Base-by-base conservation (phyloP, 352 stramenopile species). In the Globisporangium takayamanum region DNA sequence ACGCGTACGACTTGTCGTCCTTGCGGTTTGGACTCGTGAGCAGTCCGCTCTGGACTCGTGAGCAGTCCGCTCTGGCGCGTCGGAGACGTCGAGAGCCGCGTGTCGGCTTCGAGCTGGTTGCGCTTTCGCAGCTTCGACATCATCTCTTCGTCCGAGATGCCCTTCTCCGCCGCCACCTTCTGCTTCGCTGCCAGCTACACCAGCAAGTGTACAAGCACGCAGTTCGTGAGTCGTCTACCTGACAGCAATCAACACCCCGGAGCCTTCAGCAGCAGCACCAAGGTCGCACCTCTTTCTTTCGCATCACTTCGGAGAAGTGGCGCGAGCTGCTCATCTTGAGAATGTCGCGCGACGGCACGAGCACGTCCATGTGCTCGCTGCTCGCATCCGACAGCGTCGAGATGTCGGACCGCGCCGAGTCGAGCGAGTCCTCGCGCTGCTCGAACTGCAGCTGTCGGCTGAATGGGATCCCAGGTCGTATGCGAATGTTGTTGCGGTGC, bases 261-360 rank as follows among this genome's bases (percentile, higher is more conserved):
- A 33, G 28, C 28, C 28, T 33, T 5, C 28, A 6, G 3, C 28
- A 33, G 28, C 47, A 4, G 10, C 5, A 14, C 5, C 22, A 8
- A 18, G 39, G 39, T 46, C 61, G 28, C 60, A 92, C 83, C 80
- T 92, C 84, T 73, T 87, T 83, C 65, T 88, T 94, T 25, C 84
- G 82, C 28, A 88, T 83, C 36, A 92, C 74, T 55, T 94, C 82
- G 20, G 84, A 75, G 46, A 84, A 92, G 50, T 91, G 82, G 12
- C 84, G 74, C 14, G 78, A 88, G 68, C 84, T 94, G 68, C 80
- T 92, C 76, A 90, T 89, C 73, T 94, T 94, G 53, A 94, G 78
- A 53, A 94, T 91, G 53, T 89, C 76, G 11, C 84, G 78, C 11
- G 82, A 88, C 33, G 80, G 84, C 39, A 94, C 78, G 18, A 88